Evolutionary conservation across 495 filamentous ascomycete species (phyloP).

Genomic region (Cairneyella variabilis): DNA sequence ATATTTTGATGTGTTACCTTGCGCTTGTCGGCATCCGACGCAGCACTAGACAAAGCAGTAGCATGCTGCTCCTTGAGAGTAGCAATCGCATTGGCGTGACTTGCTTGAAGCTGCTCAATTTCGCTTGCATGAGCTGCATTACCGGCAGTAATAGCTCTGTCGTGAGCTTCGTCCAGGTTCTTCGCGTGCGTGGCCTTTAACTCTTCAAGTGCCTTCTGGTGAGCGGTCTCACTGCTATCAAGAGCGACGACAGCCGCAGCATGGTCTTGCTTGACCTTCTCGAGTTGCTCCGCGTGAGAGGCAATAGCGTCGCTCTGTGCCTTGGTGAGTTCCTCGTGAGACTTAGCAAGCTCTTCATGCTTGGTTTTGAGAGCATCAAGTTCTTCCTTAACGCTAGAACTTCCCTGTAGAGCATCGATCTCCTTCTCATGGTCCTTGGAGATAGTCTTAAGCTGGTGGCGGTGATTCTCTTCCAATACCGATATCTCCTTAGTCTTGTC

Average conservation of each 20-base stretch:
- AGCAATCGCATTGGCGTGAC: slow-evolving; percentile 38
- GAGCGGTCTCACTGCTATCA: slow-evolving; percentile 28
- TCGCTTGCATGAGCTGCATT: slow-evolving; percentile 37
- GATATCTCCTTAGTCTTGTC: slow-evolving; percentile 38
- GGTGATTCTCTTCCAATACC: slow-evolving; percentile 37
- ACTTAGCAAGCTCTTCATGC: slow-evolving; percentile 37
- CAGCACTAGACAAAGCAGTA: slow-evolving; percentile 6
- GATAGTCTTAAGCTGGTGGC: slow-evolving; percentile 44
- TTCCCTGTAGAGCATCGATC: slow-evolving; percentile 51
- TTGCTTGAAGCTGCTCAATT: slow-evolving; percentile 42
- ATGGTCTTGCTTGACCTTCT: slow-evolving; percentile 43
- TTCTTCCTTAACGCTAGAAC: slow-evolving; percentile 51
- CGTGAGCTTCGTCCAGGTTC: slow-evolving; percentile 36
- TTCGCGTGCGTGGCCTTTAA: slow-evolving; percentile 37
- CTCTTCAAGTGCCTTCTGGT: slow-evolving; percentile 31
- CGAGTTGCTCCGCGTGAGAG: slow-evolving; percentile 35
- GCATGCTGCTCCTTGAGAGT: slow-evolving; percentile 38
- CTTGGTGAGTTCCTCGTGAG: slow-evolving; percentile 39
- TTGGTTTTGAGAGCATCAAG: slow-evolving; percentile 44
- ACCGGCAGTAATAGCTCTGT: slow-evolving; percentile 26
- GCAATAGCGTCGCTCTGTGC: slow-evolving; percentile 34
- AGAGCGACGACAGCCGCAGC: slow-evolving; percentile 34
- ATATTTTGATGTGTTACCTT: slow-evolving; percentile 13
- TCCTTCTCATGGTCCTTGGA: slow-evolving; percentile 52
- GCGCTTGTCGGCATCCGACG: slow-evolving; percentile 11